Base-by-base conservation (phyloP, 1,284 basidiomycete species). In the Sporisorium exsertum region DNA sequence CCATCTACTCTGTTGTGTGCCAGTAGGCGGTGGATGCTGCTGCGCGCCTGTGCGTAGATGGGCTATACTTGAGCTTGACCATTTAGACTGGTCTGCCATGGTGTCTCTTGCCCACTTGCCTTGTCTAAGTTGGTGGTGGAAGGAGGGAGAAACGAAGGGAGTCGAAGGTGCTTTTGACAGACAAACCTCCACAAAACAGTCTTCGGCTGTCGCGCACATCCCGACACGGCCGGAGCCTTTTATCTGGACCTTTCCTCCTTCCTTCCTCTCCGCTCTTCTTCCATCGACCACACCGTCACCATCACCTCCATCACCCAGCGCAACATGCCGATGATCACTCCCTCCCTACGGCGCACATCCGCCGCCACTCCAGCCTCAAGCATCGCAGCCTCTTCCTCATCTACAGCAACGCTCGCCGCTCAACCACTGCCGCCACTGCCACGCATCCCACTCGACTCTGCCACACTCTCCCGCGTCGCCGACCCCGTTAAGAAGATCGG, bases 401-500 rank as follows among this genome's bases (percentile, higher is more conserved):
- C 59, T 26, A 62, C 67, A 1, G 72, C 68, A 20, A 70, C 64
- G 5, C 55, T 79, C 8, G 50, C 24, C 1, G 6, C 72, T 0
- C 73, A 77, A 56, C 10, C 56, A 12, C 78, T 81, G 0, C 77
- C 77, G 0, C 37, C 64, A 5, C 55, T 81, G 5, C 56, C 77
- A 2, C 53, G 24, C 15, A 81, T 81, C 46, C 49, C 61, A 3
- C 40, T 59, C 42, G 35, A 58, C 37, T 13, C 55, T 0, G 27
- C 58, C 0, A 71, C 67, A 12, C 54, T 71, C 13, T 32, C 50
- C 10, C 32, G 52, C 68, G 80, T 50, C 61, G 45, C 32, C 9
- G 35, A 47, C 7, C 82, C 82, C 6, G 58, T 70, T 61, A 80
- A 81, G 56, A 58, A 66, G 40, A 86, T 87, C 71, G 70, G 68